Evolutionary conservation across 345 rosid genomes (phyloP), one percentile per base, ranked within the genome.

Genomic region (Melastoma malabathricum): DNA sequence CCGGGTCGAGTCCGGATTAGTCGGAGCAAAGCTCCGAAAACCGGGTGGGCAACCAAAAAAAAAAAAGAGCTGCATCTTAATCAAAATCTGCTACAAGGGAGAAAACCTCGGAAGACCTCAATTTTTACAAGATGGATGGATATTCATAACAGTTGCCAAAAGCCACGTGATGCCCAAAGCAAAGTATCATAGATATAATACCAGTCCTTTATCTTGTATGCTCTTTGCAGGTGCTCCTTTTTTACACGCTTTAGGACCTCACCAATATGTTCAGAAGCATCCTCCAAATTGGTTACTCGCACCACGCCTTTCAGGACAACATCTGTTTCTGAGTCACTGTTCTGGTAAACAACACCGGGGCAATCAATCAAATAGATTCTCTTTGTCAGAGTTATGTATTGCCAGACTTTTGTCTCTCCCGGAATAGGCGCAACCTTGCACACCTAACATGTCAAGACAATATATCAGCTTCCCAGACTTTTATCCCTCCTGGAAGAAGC

Each of bases 351-450:
- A 67, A 87, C 93, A 43, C 98, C 96, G 59, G 96, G 96, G 68
- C 96, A 92, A 68, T 92, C 95, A 52, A 87, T 92, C 72, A 92
- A 73, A 72, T 82, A 92, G 43, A 87, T 92, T 60, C 88, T 77
- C 67, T 92, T 87, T n/a, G 98, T 87, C 20, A 84, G 80, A 48
- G 95, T 82, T 66, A 87, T 87, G 48, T 92, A 87, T 57, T 92
- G 98, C 96, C 98, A 92, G 46, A 87, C 96, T 69, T 87, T 87
- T 7, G 98, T 92, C 75, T 92, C 98, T 55, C 96, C 98, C 0
- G 98, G 98, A 62, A 92, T 87, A 18, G 98, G 96, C 67, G 98
- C 98, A 59, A 84, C 98, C 72, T 82, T 92, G 80, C 98, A 87
- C 56, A 92, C 96, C 98, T 90, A 31, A 43, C 18, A 6, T 51